phyloP scores from a whole-genome alignment of 2,329 filamentous ascomycete species.

The Hypoxylon sp. region DNA sequence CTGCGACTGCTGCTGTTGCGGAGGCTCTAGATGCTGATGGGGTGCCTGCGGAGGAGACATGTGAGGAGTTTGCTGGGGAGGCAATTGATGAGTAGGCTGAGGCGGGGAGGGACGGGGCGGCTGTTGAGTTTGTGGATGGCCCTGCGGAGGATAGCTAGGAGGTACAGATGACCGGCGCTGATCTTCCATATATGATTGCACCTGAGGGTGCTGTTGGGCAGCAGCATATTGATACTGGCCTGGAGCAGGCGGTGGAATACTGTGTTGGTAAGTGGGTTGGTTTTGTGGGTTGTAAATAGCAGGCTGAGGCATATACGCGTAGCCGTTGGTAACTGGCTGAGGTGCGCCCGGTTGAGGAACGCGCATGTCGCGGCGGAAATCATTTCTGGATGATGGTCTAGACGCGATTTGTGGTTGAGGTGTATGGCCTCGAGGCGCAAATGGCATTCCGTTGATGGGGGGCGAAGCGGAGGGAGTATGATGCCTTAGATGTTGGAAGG shows the following conservation, averaged over 20 bases:
- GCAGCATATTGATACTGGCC: constrained; percentile 58
- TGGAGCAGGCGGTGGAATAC: constrained; percentile 54
- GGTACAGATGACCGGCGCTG: constrained; percentile 81
- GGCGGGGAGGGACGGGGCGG: constrained; percentile 70
- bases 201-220: constrained; percentile 62
- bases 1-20: constrained; percentile 65
- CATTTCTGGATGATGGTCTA: constrained; percentile 84
- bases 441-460: constrained; percentile 84
- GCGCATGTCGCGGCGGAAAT: constrained; percentile 81
- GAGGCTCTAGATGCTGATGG: constrained; percentile 58
- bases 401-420: constrained; percentile 84
- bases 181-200: constrained; percentile 82
- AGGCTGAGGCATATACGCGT: constrained; percentile 87
- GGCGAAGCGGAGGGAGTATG: constrained; percentile 89
- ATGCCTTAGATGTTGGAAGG: constrained; percentile 87
- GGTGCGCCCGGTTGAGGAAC: constrained; percentile 73
- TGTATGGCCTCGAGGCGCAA: constrained; percentile 81
- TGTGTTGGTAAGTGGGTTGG: constrained; percentile 61
- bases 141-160: constrained; percentile 73
- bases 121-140: constrained; percentile 64
- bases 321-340: constrained; percentile 77
- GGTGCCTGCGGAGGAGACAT: constrained; percentile 70
- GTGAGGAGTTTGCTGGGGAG: constrained; percentile 63
- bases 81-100: constrained; percentile 68
- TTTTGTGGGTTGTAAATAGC: constrained; percentile 83